Base-by-base conservation (phyloP, 177 flowering plant genomes). In the Vitis hybrid region DNA sequence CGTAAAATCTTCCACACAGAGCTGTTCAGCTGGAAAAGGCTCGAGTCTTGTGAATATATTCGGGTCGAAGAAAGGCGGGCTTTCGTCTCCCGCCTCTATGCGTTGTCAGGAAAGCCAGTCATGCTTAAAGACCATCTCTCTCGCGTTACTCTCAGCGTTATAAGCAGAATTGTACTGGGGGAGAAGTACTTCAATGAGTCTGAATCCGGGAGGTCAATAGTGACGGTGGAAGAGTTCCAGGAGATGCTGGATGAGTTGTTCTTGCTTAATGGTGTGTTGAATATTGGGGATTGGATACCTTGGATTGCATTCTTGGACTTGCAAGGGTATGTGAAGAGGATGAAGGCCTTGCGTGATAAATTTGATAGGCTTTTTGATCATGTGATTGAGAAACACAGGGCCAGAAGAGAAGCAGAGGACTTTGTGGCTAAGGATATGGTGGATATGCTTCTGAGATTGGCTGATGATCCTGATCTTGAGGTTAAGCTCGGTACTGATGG, bases 271-370 rank as follows among this genome's bases (percentile, higher is more conserved):
- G 58, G 58, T 14, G 63, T 10, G 63, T 22, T 59, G 62, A 59
- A 59, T 22, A 21, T 59, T 21, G 62, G 62, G 33, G 84, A 75
- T 16, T 81, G 67, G 61, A 78, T 81, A 2, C 84, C 81, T 0
- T 81, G 77, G 76, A 61, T 81, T 7, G 53, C 39, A 16, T 56
- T 67, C 18, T 52, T 76, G 33, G 79, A 81, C 57, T 50, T 78
- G 72, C 75, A 81, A 29, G 80, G 84, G 5, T 74, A 74, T 33
- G 70, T 70, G 10, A 76, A 81, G 73, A 26, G 77, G 29, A 81
- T 81, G 80, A 81, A 76, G 76, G 70, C n/a, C 21, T 1, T 76
- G 66, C 13, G 57, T 7, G 49, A 58, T 16, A 78, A 62, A 13
- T 76, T 78, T 9, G 81, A 78, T 48, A 29, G 58, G 48, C 76